These are phyloP conservation scores for Nothophoma quercina DNA, from an alignment of 2,329 filamentous ascomycete genomes.

Conservation along the genomic window DNA sequence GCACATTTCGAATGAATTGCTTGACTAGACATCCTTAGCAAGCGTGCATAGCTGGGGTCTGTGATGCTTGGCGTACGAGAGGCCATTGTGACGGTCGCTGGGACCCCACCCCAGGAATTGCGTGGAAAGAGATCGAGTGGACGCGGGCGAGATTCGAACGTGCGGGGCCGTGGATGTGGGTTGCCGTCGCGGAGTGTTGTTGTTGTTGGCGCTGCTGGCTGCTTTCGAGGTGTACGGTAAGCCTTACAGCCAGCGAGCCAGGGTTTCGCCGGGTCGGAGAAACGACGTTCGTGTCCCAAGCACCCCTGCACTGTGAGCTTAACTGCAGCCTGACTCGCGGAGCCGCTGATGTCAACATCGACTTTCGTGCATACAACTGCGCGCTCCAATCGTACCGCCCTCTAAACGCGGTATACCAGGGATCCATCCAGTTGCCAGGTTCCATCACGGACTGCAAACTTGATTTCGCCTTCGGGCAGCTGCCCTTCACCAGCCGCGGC, in stretches of 20 bases:
- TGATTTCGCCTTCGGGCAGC: neutral
- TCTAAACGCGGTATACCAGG: neutral
- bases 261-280: slow-evolving; percentile 19
- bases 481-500: slow-evolving; percentile 10
- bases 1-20: slow-evolving; percentile 99
- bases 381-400: neutral
- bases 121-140: slow-evolving; percentile 22
- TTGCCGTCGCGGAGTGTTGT: neutral
- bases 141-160: neutral
- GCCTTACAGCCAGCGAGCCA: slow-evolving; percentile 31
- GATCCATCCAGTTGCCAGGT: neutral
- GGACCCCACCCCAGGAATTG: slow-evolving; percentile 55
- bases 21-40: slow-evolving; percentile 72
- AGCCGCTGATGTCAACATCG: slow-evolving; percentile 21
- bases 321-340: slow-evolving; percentile 14
- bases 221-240: slow-evolving; percentile 28
- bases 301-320: slow-evolving; percentile 6
- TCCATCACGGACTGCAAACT: neutral
- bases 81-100: slow-evolving; percentile 62
- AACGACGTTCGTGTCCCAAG: slow-evolving; percentile 5
- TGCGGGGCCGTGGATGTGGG: slow-evolving; percentile 4
- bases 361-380: neutral
- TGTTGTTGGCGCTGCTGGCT: slow-evolving; percentile 23
- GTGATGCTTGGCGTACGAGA: slow-evolving; percentile 58
- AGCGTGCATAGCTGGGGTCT: slow-evolving; percentile 28